Conservation (phyloP, 495 filamentous ascomycete species). For the Neurospora sp. region DNA sequence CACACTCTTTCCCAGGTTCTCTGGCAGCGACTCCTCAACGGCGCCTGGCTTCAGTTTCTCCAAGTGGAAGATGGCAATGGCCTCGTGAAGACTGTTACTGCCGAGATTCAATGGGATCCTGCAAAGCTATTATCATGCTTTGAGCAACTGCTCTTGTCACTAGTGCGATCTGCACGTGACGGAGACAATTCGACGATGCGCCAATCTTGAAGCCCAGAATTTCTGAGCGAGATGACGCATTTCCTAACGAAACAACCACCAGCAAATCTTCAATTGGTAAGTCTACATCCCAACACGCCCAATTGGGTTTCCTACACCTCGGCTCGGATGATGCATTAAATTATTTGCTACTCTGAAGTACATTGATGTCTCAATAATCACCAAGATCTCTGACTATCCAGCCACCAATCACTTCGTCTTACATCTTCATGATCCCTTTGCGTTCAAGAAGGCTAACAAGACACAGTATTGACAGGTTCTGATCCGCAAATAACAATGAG, state of each 20-base stretch:
- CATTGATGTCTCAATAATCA: slow-evolving; percentile 40
- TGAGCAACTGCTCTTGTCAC: neutral
- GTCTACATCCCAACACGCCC: neutral
- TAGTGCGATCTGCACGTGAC: neutral
- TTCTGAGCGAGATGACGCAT: neutral
- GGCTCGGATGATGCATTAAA: slow-evolving; percentile 35
- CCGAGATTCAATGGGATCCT: neutral
- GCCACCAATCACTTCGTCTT: slow-evolving; percentile 3
- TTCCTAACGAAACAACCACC: neutral
- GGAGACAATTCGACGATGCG: neutral
- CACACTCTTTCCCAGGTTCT: neutral
- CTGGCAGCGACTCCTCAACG: neutral
- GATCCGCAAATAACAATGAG: slow-evolving; percentile 15
- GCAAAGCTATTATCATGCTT: neutral
- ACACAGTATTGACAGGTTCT: neutral
- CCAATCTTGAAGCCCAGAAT: neutral
- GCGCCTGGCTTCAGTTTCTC: neutral
- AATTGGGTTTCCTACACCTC: slow-evolving; percentile 3
- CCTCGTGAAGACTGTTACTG: neutral
- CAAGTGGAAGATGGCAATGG: neutral
- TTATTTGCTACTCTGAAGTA: slow-evolving; percentile 63
- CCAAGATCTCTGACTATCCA: slow-evolving; percentile 51
- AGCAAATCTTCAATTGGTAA: slow-evolving; percentile 6
- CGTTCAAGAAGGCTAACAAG: neutral
- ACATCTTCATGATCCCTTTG: neutral